Percentiles rank a stretch among this genome's conserved stretches.
phyloP scores from a whole-genome alignment of 164 flowering plant genomes.

The Stephania japonica region DNA sequence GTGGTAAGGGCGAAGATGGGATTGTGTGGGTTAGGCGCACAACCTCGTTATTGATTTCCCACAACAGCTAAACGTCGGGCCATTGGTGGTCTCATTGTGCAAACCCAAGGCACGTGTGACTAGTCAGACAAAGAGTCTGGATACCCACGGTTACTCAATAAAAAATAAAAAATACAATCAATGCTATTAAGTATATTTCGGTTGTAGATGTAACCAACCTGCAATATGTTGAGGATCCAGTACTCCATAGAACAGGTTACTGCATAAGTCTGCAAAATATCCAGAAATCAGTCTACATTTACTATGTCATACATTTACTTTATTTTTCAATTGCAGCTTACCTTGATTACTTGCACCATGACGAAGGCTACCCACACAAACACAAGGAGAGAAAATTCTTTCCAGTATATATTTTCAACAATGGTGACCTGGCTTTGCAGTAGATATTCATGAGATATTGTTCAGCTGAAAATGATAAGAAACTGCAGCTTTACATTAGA shows the following conservation, averaged over 20 bases:
- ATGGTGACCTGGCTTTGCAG: constrained; percentile 39
- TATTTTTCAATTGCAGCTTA: constrained; percentile 10
- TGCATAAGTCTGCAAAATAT: constrained; percentile 41
- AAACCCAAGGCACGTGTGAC: too few relatives aligned
- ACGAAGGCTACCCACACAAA: constrained; percentile 71
- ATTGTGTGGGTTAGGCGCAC: too few relatives aligned
- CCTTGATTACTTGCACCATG: constrained; percentile 55
- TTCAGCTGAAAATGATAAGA: neutral
- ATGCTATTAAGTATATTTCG: too few relatives aligned
- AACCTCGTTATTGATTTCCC: too few relatives aligned
- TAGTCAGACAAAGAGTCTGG: too few relatives aligned
- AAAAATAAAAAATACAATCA: too few relatives aligned
- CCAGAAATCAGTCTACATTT: neutral
- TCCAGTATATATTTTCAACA: constrained; percentile 48
- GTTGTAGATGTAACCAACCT: too few relatives aligned
- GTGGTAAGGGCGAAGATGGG: too few relatives aligned
- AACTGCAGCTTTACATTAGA: neutral
- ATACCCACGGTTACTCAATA: too few relatives aligned
- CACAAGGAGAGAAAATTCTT: constrained; percentile 45
- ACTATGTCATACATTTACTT: neutral
- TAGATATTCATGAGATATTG: neutral
- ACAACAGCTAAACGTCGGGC: too few relatives aligned
- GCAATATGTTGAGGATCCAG: constrained; percentile 59
- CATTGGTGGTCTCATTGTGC: too few relatives aligned
- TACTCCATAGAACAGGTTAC: constrained; percentile 47